Conservation (phyloP, 352 stramenopile species). For the Pseudoperonospora humuli region DNA sequence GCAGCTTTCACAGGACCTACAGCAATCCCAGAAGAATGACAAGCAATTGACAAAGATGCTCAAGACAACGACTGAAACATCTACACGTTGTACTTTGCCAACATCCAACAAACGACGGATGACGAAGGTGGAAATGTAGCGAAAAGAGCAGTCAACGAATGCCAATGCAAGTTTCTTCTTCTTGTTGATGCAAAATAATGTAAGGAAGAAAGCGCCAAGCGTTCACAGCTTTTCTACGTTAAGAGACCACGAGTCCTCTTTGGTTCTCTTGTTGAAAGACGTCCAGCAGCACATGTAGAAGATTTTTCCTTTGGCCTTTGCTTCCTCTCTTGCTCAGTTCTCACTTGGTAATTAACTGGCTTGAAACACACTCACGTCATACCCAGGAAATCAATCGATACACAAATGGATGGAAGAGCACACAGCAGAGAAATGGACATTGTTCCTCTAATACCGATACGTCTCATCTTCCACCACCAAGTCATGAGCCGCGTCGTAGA, state of each 20-base stretch:
- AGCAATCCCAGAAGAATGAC: constrained; percentile 20
- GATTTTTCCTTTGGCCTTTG: constrained; percentile 1
- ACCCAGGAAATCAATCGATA: constrained; percentile 8
- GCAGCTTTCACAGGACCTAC: constrained; percentile 46
- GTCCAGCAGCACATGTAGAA: constrained; percentile 1
- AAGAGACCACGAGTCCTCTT: background rate
- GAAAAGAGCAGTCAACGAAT: constrained; percentile 4
- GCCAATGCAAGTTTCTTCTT: constrained; percentile 20
- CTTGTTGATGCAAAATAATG: constrained; percentile 16
- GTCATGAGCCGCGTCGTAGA: background rate
- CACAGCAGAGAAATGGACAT: background rate
- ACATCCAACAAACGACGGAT: constrained; percentile 7
- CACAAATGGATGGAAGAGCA: constrained; percentile 5
- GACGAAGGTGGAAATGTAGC: constrained; percentile 6
- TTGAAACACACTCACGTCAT: background rate
- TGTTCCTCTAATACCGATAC: too few relatives aligned
- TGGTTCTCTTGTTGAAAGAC: too few relatives aligned
- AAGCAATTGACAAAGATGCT: background rate
- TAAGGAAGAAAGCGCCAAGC: constrained; percentile 5
- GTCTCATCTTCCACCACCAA: constrained; percentile 5
- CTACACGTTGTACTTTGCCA: background rate
- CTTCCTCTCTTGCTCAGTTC: background rate
- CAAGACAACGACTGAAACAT: background rate
- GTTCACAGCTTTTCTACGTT: background rate
- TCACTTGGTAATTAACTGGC: background rate